Evolutionary conservation across 257 asterid species (phyloP), one percentile per base, ranked within the genome.

Genomic region (Henckelia pumila): DNA sequence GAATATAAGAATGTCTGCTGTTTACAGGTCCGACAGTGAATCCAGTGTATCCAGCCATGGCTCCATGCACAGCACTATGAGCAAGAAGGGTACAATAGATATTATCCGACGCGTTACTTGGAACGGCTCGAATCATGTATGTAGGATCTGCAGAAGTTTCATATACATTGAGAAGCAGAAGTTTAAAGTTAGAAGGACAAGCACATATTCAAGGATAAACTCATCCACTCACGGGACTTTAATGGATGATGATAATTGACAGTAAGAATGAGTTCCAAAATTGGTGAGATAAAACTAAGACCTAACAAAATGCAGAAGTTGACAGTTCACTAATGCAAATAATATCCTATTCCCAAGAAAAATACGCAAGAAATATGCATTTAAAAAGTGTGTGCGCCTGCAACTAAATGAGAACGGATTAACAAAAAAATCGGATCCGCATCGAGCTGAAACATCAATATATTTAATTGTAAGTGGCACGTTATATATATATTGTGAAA

Each of bases 41-140:
- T 69, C 98, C 98, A 33, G 97, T 89, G 65, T 71, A 92, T 56
- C 98, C 98, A 16, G 96, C 97, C 98, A 92, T 89, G 71, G 97
- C 96, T 78, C 98, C 98, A 77, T 89, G 97, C 50, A 92, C 84
- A 55, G 97, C 98, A 76, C 87, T 92, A 56, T 92, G 96, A 66
- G 98, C 96, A 75, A 92, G 96, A 82, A 92, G 98, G 29, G 98
- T 86, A 85, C 98, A 92, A 79, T 92, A 92, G 74, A 92, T 82
- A 79, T 92, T 92, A 75, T 92, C 98, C 16, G 96, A 92, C 70
- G 95, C 98, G 73, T 89, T 89, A 79, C 98, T 92, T 9, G 97
- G 97, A 77, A 92, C 80, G 35, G 98, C 98, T 70, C 98, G 87
- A 73, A 92, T 89, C 97, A 92, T 92, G 83, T 92, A 92, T 7